A percentile compares a stretch with the other conserved stretches of the same genome.
These are phyloP conservation scores for Spinellus fusiger DNA, from an alignment of 192 early-diverging fungal genomes.

Conservation along the genomic window DNA sequence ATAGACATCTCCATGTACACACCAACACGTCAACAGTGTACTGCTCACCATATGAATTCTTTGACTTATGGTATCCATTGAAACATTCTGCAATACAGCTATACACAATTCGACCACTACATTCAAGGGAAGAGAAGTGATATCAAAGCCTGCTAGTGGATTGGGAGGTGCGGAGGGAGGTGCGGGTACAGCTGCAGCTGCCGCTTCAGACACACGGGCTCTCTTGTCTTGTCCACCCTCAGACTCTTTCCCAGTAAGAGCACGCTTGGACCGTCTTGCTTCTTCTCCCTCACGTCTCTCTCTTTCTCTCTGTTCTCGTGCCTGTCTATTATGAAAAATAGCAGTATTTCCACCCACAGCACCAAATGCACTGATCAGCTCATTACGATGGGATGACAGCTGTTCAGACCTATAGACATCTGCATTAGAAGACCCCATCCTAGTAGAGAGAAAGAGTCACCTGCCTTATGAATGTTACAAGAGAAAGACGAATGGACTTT, in stretches of 20 bases:
- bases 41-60: constrained; percentile 11
- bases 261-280: constrained; percentile 3
- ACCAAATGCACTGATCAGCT: constrained; percentile 21
- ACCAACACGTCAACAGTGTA: too few relatives aligned
- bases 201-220: not conserved
- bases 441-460: not conserved
- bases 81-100: constrained; percentile 22
- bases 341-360: constrained; percentile 26
- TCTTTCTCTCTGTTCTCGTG: constrained; percentile 4
- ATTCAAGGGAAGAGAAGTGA: constrained; percentile 19
- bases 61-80: constrained; percentile 19
- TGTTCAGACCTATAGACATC: constrained; percentile 15
- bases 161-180: not conserved
- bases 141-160: constrained; percentile 14
- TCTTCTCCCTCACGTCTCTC: constrained; percentile 9
- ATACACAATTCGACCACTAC: constrained; percentile 27
- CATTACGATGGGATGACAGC: constrained; percentile 11
- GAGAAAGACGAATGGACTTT: constrained; percentile 25
- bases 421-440: not conserved
- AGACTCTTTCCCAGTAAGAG: not conserved
- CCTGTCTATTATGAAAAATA: constrained; percentile 21
- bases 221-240: constrained; percentile 7
- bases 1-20: not conserved
- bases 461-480: constrained; percentile 34
- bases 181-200: not conserved